phyloP scores from a whole-genome alignment of 495 filamentous ascomycete species.

The Penicillium nucicola region DNA sequence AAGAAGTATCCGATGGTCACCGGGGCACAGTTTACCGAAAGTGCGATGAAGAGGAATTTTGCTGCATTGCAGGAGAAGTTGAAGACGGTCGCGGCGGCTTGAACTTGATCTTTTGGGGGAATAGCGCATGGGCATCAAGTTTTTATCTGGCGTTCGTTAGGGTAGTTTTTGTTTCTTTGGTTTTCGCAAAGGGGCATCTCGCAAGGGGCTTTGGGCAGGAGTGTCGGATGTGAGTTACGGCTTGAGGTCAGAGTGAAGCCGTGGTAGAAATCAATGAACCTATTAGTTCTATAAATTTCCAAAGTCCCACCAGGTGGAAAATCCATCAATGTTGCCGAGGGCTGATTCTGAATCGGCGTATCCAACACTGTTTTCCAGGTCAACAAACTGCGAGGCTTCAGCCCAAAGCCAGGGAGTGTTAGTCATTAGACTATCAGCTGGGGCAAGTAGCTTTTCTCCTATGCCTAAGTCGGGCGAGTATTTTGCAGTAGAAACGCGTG shows the following conservation, averaged over 20 bases:
- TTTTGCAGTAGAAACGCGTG: constrained; percentile 19
- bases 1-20: constrained; percentile 61
- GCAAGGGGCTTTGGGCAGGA: not conserved
- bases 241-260: constrained; percentile 16
- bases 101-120: not conserved
- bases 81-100: constrained; percentile 23
- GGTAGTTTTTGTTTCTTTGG: not conserved
- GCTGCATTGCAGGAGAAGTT: constrained; percentile 33
- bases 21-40: constrained; percentile 53
- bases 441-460: constrained; percentile 34
- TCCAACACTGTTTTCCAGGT: constrained; percentile 35
- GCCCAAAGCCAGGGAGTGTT: constrained; percentile 50
- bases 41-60: constrained; percentile 60
- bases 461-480: constrained; percentile 18
- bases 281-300: constrained; percentile 36
- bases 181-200: constrained; percentile 1
- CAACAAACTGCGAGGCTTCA: constrained; percentile 37
- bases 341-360: constrained; percentile 32
- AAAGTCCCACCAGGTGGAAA: constrained; percentile 45
- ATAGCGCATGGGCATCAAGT: not conserved
- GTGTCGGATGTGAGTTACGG: constrained; percentile 4
- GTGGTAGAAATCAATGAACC: constrained; percentile 23
- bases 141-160: constrained; percentile 1
- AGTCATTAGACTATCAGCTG: constrained; percentile 42
- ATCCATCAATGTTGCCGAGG: constrained; percentile 33